Percentiles rank a stretch among this genome's conserved stretches.
Evolutionary conservation across 352 stramenopile species (phyloP).

Genomic region (Detonula confervacea): DNA sequence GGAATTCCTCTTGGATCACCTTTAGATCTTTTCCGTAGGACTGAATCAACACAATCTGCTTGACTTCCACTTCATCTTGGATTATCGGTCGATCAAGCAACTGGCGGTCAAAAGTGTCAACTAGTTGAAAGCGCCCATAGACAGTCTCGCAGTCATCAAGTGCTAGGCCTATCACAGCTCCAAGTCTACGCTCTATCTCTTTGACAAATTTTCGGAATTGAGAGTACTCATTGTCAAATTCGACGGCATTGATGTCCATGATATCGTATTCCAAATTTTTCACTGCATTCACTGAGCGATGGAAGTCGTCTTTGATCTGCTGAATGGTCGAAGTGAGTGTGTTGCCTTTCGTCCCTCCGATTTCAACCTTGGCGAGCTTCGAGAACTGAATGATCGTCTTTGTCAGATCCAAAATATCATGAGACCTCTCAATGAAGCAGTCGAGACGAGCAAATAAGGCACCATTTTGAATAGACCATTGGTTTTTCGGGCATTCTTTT

Average conservation of each 20-base stretch:
- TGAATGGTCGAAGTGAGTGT: slow-evolving; percentile 92
- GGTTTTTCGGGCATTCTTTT: slow-evolving; percentile 96
- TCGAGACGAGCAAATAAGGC: slow-evolving; percentile 97
- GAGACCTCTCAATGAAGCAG: slow-evolving; percentile 95
- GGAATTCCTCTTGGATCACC: slow-evolving; percentile 96
- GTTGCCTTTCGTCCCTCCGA: slow-evolving; percentile 97
- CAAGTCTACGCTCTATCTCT: slow-evolving; percentile 95
- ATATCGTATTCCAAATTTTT: slow-evolving; percentile 97
- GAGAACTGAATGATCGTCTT: slow-evolving; percentile 98
- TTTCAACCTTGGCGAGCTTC: slow-evolving; percentile 97
- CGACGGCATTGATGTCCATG: slow-evolving; percentile 95
- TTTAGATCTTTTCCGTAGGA: slow-evolving; percentile 96
- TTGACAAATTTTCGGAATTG: slow-evolving; percentile 97
- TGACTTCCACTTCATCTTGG: slow-evolving; percentile 96
- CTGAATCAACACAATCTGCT: slow-evolving; percentile 95
- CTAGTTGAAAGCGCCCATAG: slow-evolving; percentile 96
- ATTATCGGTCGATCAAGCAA: slow-evolving; percentile 95
- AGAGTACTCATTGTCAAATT: slow-evolving; percentile 98
- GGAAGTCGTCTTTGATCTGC: slow-evolving; percentile 96
- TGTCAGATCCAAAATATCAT: slow-evolving; percentile 97
- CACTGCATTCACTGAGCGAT: slow-evolving; percentile 92
- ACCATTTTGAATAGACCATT: slow-evolving; percentile 97
- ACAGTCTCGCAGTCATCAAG: slow-evolving; percentile 98
- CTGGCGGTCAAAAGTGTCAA: slow-evolving; percentile 94
- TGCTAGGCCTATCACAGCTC: slow-evolving; percentile 94